These are phyloP conservation scores for Chondrus crispus DNA, from an alignment of 23 red algal species.

Conservation along the genomic window DNA sequence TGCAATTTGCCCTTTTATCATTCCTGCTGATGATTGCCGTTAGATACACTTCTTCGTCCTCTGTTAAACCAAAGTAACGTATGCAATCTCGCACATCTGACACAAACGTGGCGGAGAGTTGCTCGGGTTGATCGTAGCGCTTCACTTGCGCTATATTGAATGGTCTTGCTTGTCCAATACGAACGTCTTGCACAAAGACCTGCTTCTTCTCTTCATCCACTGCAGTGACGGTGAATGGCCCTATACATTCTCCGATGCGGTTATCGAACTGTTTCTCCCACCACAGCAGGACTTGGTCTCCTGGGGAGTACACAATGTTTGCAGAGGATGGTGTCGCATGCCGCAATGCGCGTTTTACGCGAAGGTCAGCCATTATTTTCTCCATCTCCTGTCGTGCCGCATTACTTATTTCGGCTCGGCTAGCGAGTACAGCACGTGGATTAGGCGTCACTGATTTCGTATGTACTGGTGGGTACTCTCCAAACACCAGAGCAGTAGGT, in stretches of 20 bases:
- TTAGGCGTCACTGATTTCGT: neutral
- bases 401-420: too few relatives aligned
- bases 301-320: neutral
- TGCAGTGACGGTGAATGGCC: neutral
- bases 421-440: too few relatives aligned
- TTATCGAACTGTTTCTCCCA: neutral
- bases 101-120: neutral
- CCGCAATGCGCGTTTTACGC: neutral
- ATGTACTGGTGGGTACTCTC: neutral
- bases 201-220: conserved; percentile 20
- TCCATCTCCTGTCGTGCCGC: neutral
- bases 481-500: neutral
- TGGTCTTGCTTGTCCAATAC: neutral
- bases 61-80: neutral
- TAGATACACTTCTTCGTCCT: neutral
- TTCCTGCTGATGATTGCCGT: neutral
- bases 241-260: neutral
- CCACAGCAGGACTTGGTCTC: conserved; percentile 3
- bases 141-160: conserved; percentile 28
- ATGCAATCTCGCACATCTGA: neutral
- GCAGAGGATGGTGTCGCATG: neutral
- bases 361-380: neutral
- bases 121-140: neutral
- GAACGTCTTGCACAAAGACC: neutral
- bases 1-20: neutral